phyloP scores from a whole-genome alignment of 306 rosid genomes.

The Castanea mollissima region DNA sequence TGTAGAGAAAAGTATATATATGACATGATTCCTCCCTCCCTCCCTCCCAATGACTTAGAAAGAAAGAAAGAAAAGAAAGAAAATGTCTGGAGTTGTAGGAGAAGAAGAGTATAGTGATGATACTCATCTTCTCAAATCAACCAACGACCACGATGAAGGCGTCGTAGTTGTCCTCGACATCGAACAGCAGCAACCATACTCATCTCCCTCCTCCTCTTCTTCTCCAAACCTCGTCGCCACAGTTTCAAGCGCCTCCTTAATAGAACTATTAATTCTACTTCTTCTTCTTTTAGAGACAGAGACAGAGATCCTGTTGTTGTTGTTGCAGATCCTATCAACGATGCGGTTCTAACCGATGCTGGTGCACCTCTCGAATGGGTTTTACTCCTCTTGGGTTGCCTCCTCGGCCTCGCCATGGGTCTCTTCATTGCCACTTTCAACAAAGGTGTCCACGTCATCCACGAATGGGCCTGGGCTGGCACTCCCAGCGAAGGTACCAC shows the following conservation, averaged over 20 bases:
- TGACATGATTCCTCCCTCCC: no score
- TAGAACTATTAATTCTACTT: no score
- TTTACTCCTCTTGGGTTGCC: constrained; percentile 81
- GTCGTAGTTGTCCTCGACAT: no score
- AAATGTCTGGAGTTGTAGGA: background rate
- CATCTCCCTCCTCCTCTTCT: no score
- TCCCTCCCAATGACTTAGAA: background rate
- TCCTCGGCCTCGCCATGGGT: constrained; percentile 94
- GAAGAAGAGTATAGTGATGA: constrained; percentile 57
- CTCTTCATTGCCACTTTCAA: constrained; percentile 93
- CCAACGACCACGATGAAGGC: no score
- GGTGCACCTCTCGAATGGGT: constrained; percentile 96
- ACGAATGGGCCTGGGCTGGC: constrained; percentile 99
- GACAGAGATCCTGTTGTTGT: no score
- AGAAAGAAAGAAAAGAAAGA: background rate
- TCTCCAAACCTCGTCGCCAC: no score
- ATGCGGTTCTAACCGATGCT: constrained; percentile 51
- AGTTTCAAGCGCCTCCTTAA: background rate
- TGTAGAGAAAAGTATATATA: no score
- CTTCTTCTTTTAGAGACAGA: no score
- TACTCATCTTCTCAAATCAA: background rate
- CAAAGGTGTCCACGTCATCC: constrained; percentile 92
- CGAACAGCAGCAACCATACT: no score
- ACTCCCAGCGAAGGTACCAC: constrained; percentile 96
- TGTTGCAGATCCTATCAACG: constrained; percentile 24